These are phyloP conservation scores for Diutina mesorugosa DNA, from an alignment of 1,139 yeast species.

Conservation along the genomic window DNA sequence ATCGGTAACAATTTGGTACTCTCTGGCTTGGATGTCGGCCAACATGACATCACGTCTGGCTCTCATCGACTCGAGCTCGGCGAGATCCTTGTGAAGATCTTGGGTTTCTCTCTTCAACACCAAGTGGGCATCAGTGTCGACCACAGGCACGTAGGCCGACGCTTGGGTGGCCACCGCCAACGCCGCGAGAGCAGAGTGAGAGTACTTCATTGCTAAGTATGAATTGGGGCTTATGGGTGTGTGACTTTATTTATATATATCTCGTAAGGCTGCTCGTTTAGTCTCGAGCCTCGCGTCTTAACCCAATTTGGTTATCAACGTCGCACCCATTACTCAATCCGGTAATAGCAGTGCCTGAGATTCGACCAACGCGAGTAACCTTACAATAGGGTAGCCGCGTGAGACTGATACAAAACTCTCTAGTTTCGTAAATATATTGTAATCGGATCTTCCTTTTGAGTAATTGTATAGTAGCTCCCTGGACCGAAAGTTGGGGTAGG, in stretches of 20 bases:
- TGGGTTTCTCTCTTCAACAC: not conserved
- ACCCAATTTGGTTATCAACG: not conserved
- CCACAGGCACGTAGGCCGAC: not conserved
- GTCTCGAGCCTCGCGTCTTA: not conserved
- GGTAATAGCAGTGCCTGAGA: not conserved
- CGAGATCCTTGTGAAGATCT: not conserved
- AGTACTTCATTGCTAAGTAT: not conserved
- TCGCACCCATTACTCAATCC: not conserved
- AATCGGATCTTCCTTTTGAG: not conserved
- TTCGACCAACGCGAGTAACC: not conserved
- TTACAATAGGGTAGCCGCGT: not conserved
- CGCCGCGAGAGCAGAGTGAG: constrained; percentile 1
- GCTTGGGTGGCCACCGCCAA: not conserved
- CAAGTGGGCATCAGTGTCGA: not conserved
- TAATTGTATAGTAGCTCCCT: not conserved
- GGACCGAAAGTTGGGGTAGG: not conserved
- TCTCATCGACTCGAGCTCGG: not conserved
- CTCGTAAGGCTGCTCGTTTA: not conserved
- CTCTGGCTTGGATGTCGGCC: constrained; percentile 23
- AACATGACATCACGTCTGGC: constrained; percentile 2
- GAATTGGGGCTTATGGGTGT: not conserved
- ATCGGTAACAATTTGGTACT: constrained; percentile 28
- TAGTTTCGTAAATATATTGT: not conserved
- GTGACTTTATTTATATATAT: not conserved
- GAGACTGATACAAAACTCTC: not conserved